Percentiles rank a stretch among this genome's conserved stretches.
Evolutionary conservation across 192 early-diverging fungal genomes (phyloP).

Genomic region (Entomortierella chlamydospora): DNA sequence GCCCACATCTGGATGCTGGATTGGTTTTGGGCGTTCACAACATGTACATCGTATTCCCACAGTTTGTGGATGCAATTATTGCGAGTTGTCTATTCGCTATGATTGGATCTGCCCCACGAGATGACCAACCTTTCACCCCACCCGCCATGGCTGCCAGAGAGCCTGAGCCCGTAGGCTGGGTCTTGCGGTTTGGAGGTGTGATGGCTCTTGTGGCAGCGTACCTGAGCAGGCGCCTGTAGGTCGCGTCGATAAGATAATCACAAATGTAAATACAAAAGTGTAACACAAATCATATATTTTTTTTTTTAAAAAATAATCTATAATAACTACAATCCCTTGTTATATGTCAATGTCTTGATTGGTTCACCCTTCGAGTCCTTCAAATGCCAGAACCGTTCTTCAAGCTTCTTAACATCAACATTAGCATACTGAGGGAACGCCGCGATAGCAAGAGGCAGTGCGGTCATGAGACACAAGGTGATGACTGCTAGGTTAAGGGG

Average conservation of each 20-base stretch:
- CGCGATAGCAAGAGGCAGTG: slow-evolving; percentile 82
- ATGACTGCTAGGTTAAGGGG: slow-evolving; percentile 80
- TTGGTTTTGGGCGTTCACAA: slow-evolving; percentile 95
- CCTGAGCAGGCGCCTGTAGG: slow-evolving; percentile 22
- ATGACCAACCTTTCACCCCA: slow-evolving; percentile 45
- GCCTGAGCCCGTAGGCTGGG: slow-evolving; percentile 69
- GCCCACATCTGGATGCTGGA: slow-evolving; percentile 61
- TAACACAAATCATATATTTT: not conserved
- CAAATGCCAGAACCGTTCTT: slow-evolving; percentile 72
- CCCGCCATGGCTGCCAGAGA: not conserved
- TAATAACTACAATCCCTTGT: slow-evolving; percentile 74
- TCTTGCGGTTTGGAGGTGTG: slow-evolving; percentile 78
- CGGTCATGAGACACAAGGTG: slow-evolving; percentile 75
- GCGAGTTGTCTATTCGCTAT: slow-evolving; percentile 68
- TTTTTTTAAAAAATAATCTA: slow-evolving; percentile 6
- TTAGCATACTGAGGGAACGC: slow-evolving; percentile 80
- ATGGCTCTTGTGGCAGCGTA: slow-evolving; percentile 75
- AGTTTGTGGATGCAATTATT: slow-evolving; percentile 87
- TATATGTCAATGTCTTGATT: slow-evolving; percentile 76
- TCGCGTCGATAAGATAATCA: too few relatives aligned
- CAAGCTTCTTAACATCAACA: slow-evolving; percentile 68
- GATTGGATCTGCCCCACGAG: slow-evolving; percentile 58
- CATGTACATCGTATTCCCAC: slow-evolving; percentile 94
- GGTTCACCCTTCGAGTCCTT: slow-evolving; percentile 67
- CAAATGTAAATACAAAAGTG: too few relatives aligned